A percentile compares a stretch with the other conserved stretches of the same genome.
These are phyloP conservation scores for Rhodofomes roseus DNA, from an alignment of 1,284 basidiomycete genomes.

Conservation along the genomic window DNA sequence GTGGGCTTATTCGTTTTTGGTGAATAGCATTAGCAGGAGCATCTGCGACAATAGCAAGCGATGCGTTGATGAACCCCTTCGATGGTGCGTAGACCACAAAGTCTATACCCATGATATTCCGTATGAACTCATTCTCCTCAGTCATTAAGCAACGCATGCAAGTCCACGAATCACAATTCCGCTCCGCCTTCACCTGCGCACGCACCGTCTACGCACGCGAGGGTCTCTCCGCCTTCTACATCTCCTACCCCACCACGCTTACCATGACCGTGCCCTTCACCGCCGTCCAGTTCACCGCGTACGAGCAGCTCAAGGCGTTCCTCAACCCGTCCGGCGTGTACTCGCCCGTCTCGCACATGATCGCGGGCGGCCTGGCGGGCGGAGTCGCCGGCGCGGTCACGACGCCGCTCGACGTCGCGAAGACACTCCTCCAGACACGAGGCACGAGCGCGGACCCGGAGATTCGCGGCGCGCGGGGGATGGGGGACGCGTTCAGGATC, in stretches of 20 bases:
- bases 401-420: slow-evolving; percentile 97
- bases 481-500: slow-evolving; percentile 86
- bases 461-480: slow-evolving; percentile 83
- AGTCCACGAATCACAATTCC: slow-evolving; percentile 88
- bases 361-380: slow-evolving; percentile 90
- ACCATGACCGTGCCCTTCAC: slow-evolving; percentile 98
- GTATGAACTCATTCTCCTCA: slow-evolving; percentile 30
- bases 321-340: slow-evolving; percentile 88
- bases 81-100: slow-evolving; percentile 66
- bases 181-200: slow-evolving; percentile 82
- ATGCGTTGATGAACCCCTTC: slow-evolving; percentile 99
- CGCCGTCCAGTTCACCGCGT: slow-evolving; percentile 95
- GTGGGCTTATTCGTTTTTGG: too few relatives aligned
- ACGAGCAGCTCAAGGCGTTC: slow-evolving; percentile 89
- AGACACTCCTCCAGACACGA: slow-evolving; percentile 93
- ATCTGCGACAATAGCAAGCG: slow-evolving; percentile 90
- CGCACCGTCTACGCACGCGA: slow-evolving; percentile 82
- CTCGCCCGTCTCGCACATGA: slow-evolving; percentile 88
- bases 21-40: slow-evolving; percentile 85
- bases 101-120: neutral
- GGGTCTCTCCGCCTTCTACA: slow-evolving; percentile 91
- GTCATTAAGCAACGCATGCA: slow-evolving; percentile 99
- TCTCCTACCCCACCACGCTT: slow-evolving; percentile 97
- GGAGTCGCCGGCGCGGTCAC: slow-evolving; percentile 95
- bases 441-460: slow-evolving; percentile 80